Evolutionary conservation across 805 yeast species (phyloP).

Genomic region (Alloascoidea africana): DNA sequence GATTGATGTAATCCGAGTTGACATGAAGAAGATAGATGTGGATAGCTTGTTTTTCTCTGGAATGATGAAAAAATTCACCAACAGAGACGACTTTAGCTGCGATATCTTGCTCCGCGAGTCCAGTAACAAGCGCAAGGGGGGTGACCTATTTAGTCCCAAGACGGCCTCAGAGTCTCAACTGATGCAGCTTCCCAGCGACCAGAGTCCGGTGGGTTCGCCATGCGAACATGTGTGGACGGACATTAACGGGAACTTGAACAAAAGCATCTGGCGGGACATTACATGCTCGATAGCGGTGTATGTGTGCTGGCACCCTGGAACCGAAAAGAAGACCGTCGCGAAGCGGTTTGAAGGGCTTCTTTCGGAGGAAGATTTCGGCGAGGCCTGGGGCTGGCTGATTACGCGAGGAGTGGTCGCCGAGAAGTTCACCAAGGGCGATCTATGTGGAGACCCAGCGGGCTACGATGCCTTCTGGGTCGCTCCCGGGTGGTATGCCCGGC

Average conservation of each 20-base stretch:
- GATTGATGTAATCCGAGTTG: slow-evolving; percentile 34
- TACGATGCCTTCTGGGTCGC: neutral
- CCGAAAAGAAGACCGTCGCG: neutral
- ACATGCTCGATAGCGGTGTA: neutral
- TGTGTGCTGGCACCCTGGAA: neutral
- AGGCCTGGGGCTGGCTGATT: neutral
- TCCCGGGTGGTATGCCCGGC: neutral
- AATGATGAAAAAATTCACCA: neutral
- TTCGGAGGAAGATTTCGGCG: neutral
- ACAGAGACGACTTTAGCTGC: neutral
- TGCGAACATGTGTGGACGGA: neutral
- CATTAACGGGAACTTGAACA: neutral
- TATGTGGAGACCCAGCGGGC: neutral
- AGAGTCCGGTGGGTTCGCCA: neutral
- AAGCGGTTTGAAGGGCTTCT: neutral
- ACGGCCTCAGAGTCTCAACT: neutral
- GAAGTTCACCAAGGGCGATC: neutral
- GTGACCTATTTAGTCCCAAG: too few relatives aligned
- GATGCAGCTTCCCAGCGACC: neutral
- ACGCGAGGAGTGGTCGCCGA: neutral
- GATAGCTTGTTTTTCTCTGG: neutral
- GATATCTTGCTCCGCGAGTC: neutral
- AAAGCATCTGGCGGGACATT: neutral
- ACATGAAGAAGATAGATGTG: slow-evolving; percentile 32
- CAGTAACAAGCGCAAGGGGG: neutral